phyloP scores from a whole-genome alignment of 345 rosid species.

The Anacardium occidentale region DNA sequence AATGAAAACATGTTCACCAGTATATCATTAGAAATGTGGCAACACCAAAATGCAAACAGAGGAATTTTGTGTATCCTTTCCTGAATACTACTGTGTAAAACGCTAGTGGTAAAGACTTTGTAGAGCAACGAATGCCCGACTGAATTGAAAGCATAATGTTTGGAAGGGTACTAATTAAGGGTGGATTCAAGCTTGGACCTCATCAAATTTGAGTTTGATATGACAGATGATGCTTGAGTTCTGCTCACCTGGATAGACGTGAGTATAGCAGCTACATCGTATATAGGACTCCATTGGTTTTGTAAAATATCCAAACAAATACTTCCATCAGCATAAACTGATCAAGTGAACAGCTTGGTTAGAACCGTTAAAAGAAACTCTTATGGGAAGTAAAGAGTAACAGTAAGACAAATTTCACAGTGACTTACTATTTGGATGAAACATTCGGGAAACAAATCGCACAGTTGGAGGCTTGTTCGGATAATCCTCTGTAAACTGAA shows the following conservation, averaged over 20 bases:
- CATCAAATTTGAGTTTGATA: no score
- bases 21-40: no score
- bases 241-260: conserved; percentile 82
- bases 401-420: not conserved
- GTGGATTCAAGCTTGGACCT: no score
- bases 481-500: conserved; percentile 56
- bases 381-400: not conserved
- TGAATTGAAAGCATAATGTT: not conserved
- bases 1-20: no score
- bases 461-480: conserved; percentile 63
- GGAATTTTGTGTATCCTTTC: no score
- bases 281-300: conserved; percentile 98
- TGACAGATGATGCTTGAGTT: no score
- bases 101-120: no score
- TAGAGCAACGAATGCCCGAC: no score
- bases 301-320: conserved; percentile 92
- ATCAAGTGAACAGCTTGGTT: not conserved
- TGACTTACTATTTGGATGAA: conserved; percentile 58
- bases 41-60: no score
- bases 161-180: not conserved
- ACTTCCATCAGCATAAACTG: conserved; percentile 98
- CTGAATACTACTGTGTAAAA: no score
- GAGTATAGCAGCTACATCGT: conserved; percentile 96
- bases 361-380: not conserved
- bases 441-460: conserved; percentile 60